Base-by-base conservation (phyloP, 306 rosid species). In the Vigna trinervia region DNA sequence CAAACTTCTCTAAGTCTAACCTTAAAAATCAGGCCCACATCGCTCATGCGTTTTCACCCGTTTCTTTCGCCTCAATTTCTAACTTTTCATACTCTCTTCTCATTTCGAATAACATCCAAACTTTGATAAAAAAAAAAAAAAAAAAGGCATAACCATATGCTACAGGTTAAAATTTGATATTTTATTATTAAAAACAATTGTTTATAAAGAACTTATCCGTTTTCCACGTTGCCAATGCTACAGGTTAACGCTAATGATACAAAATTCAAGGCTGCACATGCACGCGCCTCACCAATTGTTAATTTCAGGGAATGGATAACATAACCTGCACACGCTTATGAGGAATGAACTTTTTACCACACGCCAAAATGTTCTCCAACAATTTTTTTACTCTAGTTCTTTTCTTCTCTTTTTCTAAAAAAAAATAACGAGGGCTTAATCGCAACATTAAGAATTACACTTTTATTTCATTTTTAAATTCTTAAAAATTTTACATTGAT, bases 1-100 rank as follows among this genome's bases (percentile, higher is more conserved):
- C 83, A 71, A 45, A 60, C 86, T 75, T 83, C 45, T 61, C 41
- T 53, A 77, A 75, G 64, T 80, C 66, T 65, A 67, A 82, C 78
- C 81, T 60, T 53, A 78, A 71, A 65, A 20, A 32, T 65, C 50
- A 59, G 84, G 87, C 74, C 88, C 91, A 80, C 85, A 41, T 6
- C 66, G 74, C 84, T 69, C 73, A 84, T 89, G 90, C 83, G 78
- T 36, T 7, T 15, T 32, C 84, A 82, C 87, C 87, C 87, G 76
- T 76, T 75, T 52, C 61, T 78, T 67, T 76, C 72, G 85, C 70
- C 84, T 86, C 85, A 28, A 22, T 22, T 22, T 22, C 23, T 22
- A 22, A 22, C 23, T 20, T 20, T 20, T 20, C 22, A 20, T 20
- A 20, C 1, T 20, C 22, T 22, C 23, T 22, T 22, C 23, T 22